Conservation (phyloP, 1,284 basidiomycete genomes). For the Gomphus bonarii region DNA sequence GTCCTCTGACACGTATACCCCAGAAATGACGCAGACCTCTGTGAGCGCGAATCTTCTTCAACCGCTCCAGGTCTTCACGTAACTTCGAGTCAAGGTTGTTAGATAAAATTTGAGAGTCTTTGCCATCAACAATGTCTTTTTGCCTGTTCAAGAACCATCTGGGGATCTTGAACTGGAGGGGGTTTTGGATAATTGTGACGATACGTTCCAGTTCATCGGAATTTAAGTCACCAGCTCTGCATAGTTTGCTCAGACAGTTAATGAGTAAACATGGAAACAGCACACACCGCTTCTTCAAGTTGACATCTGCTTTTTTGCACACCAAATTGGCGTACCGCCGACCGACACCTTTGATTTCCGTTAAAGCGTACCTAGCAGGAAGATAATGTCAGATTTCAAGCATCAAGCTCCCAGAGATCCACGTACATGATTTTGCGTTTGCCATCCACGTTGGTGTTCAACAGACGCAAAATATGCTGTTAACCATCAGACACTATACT, state of each 20-base stretch:
- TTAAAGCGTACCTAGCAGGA: constrained; percentile 47
- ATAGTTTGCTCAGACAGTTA: not conserved
- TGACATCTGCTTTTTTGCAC: constrained; percentile 99
- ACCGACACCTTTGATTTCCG: constrained; percentile 99
- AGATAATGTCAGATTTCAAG: not conserved
- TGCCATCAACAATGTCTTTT: constrained; percentile 96
- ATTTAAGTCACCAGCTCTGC: constrained; percentile 88
- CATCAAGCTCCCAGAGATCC: constrained; percentile 10
- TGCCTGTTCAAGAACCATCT: constrained; percentile 99
- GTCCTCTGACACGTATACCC: constrained; percentile 91
- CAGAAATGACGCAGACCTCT: constrained; percentile 98
- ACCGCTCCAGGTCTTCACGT: constrained; percentile 95
- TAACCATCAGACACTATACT: not conserved
- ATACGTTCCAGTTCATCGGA: constrained; percentile 97
- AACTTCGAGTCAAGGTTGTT: constrained; percentile 98
- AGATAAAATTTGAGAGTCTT: constrained; percentile 93
- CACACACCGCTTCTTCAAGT: constrained; percentile 95
- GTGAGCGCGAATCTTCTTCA: constrained; percentile 99
- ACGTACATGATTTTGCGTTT: constrained; percentile 95
- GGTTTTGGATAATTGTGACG: constrained; percentile 99
- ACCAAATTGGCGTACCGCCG: constrained; percentile 98
- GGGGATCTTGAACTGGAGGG: constrained; percentile 99
- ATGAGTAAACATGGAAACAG: not conserved
- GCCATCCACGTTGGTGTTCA: constrained; percentile 99
- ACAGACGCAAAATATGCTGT: constrained; percentile 94